Evolutionary conservation across 371 early-diverging fungal genomes (phyloP), one percentile per base, ranked within the genome.

Genomic region (Mycotypha africana): DNA sequence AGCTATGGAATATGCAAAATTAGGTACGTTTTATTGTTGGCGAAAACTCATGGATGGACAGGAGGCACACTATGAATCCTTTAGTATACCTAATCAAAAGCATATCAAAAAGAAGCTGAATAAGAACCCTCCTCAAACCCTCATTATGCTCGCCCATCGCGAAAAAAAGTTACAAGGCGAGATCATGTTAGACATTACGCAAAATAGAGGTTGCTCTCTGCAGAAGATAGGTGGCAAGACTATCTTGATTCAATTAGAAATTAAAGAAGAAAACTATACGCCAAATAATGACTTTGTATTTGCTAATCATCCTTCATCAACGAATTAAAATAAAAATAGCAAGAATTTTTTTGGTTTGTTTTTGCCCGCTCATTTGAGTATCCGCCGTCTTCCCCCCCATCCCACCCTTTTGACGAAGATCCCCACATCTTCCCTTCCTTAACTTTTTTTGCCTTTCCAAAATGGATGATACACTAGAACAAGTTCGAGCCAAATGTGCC

Each of bases 401-500:
- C n/a, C n/a, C n/a, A n/a, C n/a, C n/a, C n/a, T n/a, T n/a, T n/a
- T n/a, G n/a, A n/a, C n/a, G n/a, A n/a, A n/a, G n/a, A n/a, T n/a
- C n/a, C n/a, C n/a, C n/a, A n/a, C n/a, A n/a, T n/a, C 28, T 28
- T 28, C 28, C 11, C 28, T 28, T 28, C 28, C 5, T 28, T 28
- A 28, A 28, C 5, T n/a, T n/a, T n/a, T n/a, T n/a, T n/a, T n/a
- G n/a, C n/a, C n/a, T n/a, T n/a, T n/a, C n/a, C n/a, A 62, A 28
- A 32, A 86, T 86, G 86, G 81, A 86, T 51, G 73, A 78, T 53
- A 83, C 87, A 46, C 58, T 87, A 11, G 73, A 67, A 37, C 77
- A 82, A 60, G 88, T 91, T 30, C 81, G 78, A 51, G 86, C 79
- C 67, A 84, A 88, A 70, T 91, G 91, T 55, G 81, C 84, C 36